Base-by-base conservation (phyloP, 129 eudicot genomes). In the Smallanthus sonchifolius region DNA sequence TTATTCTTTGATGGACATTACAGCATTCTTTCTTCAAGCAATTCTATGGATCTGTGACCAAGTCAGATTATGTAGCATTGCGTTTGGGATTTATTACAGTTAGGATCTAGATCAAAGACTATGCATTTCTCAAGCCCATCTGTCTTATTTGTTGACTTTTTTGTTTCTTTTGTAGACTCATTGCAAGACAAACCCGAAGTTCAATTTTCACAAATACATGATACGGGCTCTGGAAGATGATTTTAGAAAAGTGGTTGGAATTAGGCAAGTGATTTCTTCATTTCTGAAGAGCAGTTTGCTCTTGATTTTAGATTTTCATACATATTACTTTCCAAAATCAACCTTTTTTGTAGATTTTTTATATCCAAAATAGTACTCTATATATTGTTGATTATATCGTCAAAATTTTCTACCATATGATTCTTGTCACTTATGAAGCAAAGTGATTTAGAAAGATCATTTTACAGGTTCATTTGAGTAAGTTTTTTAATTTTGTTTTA, bases 11-110 rank as follows among this genome's bases (percentile, higher is more conserved):
- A 62, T 73, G 55, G 52, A 42, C 14, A 67, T 70, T 77, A 37
- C 93, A 90, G 96, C 87, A 67, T 39, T 84, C 93, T 17, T 90
- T 90, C 70, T 81, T 57, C 73, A 90, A 90, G 86, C 96, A 90
- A 69, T 87, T 90, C 19, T 83, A 83, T 65, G 91, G 93, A 52
- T 90, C 93, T 19, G 91, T 90, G 36, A 90, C 83, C 28, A 67
- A 87, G 72, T 74, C 87, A 45, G 96, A 90, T 69, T 90, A 90
- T 54, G 74, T 81, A 39, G 80, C 93, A 36, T 64, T 90, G 69
- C 85, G 96, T 49, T 80, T 47, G 48, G 96, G 96, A 32, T 90
- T 90, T 77, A 83, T 90, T 28, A 81, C 69, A 47, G 96, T 87
- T 80, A 57, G 75, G 8, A 68, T 63, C n/a, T 30, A 1, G 24